A percentile compares a stretch with the other conserved stretches of the same genome.
Conservation (phyloP, 2,329 filamentous ascomycete genomes). For the Dactylellina cionopaga region DNA sequence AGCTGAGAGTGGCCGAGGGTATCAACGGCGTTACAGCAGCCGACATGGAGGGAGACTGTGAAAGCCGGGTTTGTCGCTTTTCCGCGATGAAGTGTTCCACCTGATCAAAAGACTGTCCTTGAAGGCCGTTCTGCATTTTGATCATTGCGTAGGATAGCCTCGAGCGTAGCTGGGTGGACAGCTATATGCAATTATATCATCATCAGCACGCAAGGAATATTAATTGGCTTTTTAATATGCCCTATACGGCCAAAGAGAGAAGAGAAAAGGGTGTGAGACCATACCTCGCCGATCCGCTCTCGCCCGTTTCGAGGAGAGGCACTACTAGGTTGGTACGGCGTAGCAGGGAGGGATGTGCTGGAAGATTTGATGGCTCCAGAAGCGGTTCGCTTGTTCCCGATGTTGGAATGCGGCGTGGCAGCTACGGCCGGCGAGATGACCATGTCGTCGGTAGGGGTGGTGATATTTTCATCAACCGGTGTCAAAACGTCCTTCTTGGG, state of each 20-base stretch:
- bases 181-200: constrained; percentile 19
- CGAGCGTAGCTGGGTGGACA: constrained; percentile 45
- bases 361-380: constrained; percentile 48
- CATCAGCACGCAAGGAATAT: constrained; percentile 28
- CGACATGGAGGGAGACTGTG: constrained; percentile 40
- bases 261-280: too few relatives aligned
- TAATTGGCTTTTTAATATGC: constrained; percentile 2
- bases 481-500: constrained; percentile 7
- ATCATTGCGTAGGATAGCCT: constrained; percentile 51
- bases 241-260: constrained; percentile 16
- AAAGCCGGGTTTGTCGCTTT: constrained; percentile 43
- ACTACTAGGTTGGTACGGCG: constrained; percentile 41
- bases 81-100: constrained; percentile 40
- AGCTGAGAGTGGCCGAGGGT: constrained; percentile 17
- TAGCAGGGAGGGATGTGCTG: constrained; percentile 43
- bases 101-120: constrained; percentile 47
- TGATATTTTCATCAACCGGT: constrained; percentile 4
- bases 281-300: constrained; percentile 52
- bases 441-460: constrained; percentile 24
- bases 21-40: constrained; percentile 24
- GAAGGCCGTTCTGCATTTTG: constrained; percentile 51
- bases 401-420: constrained; percentile 28
- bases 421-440: constrained; percentile 28
- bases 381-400: constrained; percentile 45
- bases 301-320: constrained; percentile 44